Conservation (phyloP, 176 grass and related monocot genomes). For the Phyllostachys edulis region DNA sequence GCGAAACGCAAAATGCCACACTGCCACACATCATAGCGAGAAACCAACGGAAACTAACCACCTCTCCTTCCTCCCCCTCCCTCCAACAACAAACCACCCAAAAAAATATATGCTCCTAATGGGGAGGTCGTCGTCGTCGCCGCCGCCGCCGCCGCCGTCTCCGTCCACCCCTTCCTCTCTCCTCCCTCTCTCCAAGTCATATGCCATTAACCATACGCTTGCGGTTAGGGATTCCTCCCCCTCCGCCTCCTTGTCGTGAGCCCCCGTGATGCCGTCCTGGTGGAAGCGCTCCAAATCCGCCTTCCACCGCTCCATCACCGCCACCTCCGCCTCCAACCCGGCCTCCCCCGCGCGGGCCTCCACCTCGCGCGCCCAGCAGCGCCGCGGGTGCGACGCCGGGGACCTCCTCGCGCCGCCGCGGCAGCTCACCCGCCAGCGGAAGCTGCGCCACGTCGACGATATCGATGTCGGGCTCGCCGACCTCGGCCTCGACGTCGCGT, state of each 20-base stretch:
- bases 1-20: background rate
- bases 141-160: slow-evolving; percentile 20
- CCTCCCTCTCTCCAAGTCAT: background rate
- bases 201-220: slow-evolving; percentile 43
- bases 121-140: no score
- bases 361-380: slow-evolving; percentile 41
- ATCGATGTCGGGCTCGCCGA: slow-evolving; percentile 33
- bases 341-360: slow-evolving; percentile 45
- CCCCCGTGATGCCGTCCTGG: slow-evolving; percentile 50
- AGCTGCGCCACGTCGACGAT: slow-evolving; percentile 60
- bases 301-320: slow-evolving; percentile 40
- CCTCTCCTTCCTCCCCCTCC: no score
- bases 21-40: background rate
- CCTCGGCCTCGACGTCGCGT: slow-evolving; percentile 33
- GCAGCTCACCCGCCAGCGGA: slow-evolving; percentile 64
- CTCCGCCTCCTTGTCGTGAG: background rate
- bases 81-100: background rate
- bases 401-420: slow-evolving; percentile 28
- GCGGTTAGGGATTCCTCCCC: background rate
- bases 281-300: slow-evolving; percentile 71
- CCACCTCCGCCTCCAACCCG: slow-evolving; percentile 36
- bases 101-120: background rate
- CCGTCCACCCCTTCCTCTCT: background rate
- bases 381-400: background rate
- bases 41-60: no score